These are phyloP conservation scores for Sporisorium reilianum DNA, from an alignment of 1,284 basidiomycete species.

Conservation along the genomic window DNA sequence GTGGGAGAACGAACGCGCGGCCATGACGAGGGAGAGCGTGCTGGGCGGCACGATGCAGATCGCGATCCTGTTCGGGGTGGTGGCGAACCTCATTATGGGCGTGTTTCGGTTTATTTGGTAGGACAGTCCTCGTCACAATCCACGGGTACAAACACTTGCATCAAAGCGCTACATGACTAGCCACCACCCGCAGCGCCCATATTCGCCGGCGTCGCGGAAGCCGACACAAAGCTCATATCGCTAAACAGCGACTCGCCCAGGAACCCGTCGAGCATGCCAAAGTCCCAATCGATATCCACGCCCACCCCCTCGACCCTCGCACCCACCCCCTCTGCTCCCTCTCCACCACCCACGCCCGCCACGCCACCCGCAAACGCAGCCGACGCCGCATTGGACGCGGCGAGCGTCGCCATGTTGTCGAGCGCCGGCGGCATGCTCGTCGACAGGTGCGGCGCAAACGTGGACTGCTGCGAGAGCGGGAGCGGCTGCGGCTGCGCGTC, in stretches of 20 bases:
- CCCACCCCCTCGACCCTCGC: background rate
- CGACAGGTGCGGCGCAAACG: background rate
- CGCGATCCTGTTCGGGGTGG: slow-evolving; percentile 32
- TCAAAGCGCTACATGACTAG: no score
- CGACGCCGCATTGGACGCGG: slow-evolving; percentile 4
- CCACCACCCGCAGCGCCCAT: slow-evolving; percentile 5
- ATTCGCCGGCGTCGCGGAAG: slow-evolving; percentile 13
- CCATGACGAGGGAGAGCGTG: slow-evolving; percentile 16
- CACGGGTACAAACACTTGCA: no score
- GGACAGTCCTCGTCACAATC: background rate
- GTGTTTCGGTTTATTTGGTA: slow-evolving; percentile 47
- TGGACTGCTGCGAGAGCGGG: background rate
- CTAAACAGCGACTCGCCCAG: slow-evolving; percentile 46
- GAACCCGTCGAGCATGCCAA: slow-evolving; percentile 48
- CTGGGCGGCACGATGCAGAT: slow-evolving; percentile 47
- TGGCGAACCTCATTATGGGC: slow-evolving; percentile 42
- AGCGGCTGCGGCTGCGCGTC: slow-evolving; percentile 1
- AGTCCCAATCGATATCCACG: slow-evolving; percentile 44
- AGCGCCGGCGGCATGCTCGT: background rate
- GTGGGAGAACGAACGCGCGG: slow-evolving; percentile 14
- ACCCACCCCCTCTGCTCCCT: background rate
- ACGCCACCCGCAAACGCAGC: slow-evolving; percentile 1
- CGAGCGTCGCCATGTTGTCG: slow-evolving; percentile 2
- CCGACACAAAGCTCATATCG: slow-evolving; percentile 50
- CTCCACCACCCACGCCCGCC: background rate